Evolutionary conservation across 2,329 filamentous ascomycete species (phyloP).

Genomic region (Ascochyta viciae-villosae): DNA sequence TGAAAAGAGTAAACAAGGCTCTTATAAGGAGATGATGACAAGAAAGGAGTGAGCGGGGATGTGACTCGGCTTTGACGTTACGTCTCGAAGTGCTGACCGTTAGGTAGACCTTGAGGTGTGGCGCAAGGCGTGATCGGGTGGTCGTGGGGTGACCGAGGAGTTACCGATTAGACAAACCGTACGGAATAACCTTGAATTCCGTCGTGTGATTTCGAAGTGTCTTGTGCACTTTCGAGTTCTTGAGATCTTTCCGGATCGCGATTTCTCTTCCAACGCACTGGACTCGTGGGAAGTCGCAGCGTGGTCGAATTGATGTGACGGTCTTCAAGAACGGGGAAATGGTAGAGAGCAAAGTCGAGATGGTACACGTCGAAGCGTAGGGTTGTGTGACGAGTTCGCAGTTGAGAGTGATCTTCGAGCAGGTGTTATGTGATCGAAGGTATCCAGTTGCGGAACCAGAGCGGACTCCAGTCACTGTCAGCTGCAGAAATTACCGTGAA

Average conservation of each 20-base stretch:
- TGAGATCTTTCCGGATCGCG: conserved; percentile 29
- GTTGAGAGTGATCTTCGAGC: conserved; percentile 37
- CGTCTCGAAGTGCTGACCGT: conserved; percentile 47
- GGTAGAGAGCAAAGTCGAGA: conserved; percentile 24
- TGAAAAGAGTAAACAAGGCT: conserved; percentile 29
- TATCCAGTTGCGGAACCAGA: conserved; percentile 42
- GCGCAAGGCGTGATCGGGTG: conserved; percentile 44
- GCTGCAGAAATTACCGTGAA: conserved; percentile 52
- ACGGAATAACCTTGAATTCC: conserved; percentile 41
- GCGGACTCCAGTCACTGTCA: conserved; percentile 53
- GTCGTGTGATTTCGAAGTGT: conserved; percentile 44
- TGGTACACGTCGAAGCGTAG: conserved; percentile 29
- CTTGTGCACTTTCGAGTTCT: conserved; percentile 26
- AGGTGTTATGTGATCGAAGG: conserved; percentile 43
- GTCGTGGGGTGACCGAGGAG: conserved; percentile 50
- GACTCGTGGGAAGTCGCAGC: conserved; percentile 21
- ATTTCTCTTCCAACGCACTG: conserved; percentile 23
- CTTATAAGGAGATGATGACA: conserved; percentile 28
- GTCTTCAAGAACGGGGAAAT: conserved; percentile 22
- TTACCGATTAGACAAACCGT: conserved; percentile 52
- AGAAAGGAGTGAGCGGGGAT: conserved; percentile 45
- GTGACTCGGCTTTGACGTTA: conserved; percentile 39
- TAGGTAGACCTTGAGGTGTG: conserved; percentile 45
- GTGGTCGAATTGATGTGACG: conserved; percentile 20
- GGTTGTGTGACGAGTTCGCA: conserved; percentile 42